Percentiles rank a stretch among this genome's conserved stretches.
phyloP scores from a whole-genome alignment of 139 green algal genomes.

The Tetratostichococcus sp. region DNA sequence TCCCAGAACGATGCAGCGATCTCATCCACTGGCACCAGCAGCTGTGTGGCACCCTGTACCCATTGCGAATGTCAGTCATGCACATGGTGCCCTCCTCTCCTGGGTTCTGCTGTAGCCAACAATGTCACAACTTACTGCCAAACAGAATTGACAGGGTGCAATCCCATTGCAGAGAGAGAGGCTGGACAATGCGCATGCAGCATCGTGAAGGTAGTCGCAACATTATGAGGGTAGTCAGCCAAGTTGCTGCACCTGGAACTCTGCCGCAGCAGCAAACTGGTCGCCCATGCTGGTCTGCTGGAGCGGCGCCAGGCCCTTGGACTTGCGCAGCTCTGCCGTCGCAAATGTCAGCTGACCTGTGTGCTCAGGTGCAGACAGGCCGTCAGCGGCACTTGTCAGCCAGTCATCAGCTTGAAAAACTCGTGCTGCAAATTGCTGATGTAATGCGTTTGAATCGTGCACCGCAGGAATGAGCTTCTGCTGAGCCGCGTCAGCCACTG shows the following conservation, averaged over 20 bases:
- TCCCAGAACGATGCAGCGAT: constrained; percentile 15
- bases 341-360: constrained; percentile 40
- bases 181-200: no score
- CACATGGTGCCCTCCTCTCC: no score
- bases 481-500: no score
- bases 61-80: no score
- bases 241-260: neutral
- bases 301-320: neutral
- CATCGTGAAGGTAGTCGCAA: no score
- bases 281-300: neutral
- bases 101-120: no score
- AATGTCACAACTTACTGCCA: no score
- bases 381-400: neutral
- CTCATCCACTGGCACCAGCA: constrained; percentile 13
- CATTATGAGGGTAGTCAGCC: no score
- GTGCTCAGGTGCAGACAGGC: neutral
- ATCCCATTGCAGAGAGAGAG: no score
- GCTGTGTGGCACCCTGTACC: neutral
- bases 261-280: neutral
- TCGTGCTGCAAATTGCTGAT: neutral
- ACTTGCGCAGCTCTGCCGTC: constrained; percentile 15
- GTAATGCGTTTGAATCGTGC: no score
- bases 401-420: neutral
- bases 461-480: no score
- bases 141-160: no score